Percentiles rank a stretch among this genome's conserved stretches.
Conservation (phyloP, 2,329 filamentous ascomycete species). For the Pseudonectria buxi region DNA sequence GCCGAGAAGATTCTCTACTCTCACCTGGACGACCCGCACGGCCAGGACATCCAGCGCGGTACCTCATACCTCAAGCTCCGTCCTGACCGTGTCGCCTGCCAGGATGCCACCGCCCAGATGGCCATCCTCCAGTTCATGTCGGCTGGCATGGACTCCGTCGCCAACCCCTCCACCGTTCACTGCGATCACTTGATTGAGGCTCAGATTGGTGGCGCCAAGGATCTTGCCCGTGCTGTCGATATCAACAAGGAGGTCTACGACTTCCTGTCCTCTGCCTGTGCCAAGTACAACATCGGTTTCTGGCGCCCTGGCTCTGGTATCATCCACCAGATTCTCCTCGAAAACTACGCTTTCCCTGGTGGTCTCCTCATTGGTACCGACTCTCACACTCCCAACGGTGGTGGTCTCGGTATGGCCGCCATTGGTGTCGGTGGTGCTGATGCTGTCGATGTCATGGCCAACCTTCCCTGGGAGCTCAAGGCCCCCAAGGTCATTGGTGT, state of each 20-base stretch:
- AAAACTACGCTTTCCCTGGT: slow-evolving; percentile 99
- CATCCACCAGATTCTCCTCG: slow-evolving; percentile 96
- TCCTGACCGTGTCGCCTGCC: slow-evolving; percentile 95
- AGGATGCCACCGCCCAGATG: slow-evolving; percentile 99
- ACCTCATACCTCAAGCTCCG: slow-evolving; percentile 93
- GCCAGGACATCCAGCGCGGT: slow-evolving; percentile 93
- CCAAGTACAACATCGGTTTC: slow-evolving; percentile 99
- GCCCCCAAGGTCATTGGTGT: slow-evolving; percentile 96
- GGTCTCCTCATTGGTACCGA: slow-evolving; percentile 96
- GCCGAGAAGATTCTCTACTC: slow-evolving; percentile 99
- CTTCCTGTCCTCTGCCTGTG: slow-evolving; percentile 87
- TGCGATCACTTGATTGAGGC: slow-evolving; percentile 99
- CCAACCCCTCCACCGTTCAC: slow-evolving; percentile 92
- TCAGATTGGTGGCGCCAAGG: slow-evolving; percentile 85
- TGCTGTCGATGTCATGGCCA: slow-evolving; percentile 97
- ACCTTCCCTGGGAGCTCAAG: slow-evolving; percentile 96
- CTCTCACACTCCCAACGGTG: slow-evolving; percentile 94
- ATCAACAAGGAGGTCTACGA: slow-evolving; percentile 99
- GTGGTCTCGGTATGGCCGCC: slow-evolving; percentile 89
- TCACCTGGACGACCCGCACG: slow-evolving; percentile 93
- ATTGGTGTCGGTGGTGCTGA: slow-evolving; percentile 98
- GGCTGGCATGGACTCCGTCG: slow-evolving; percentile 89
- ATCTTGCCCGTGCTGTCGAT: slow-evolving; percentile 80
- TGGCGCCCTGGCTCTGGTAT: slow-evolving; percentile 98
- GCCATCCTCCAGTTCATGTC: slow-evolving; percentile 99